Base-by-base conservation (phyloP, 768 basidiomycete genomes). In the Termitomyces sp. region DNA sequence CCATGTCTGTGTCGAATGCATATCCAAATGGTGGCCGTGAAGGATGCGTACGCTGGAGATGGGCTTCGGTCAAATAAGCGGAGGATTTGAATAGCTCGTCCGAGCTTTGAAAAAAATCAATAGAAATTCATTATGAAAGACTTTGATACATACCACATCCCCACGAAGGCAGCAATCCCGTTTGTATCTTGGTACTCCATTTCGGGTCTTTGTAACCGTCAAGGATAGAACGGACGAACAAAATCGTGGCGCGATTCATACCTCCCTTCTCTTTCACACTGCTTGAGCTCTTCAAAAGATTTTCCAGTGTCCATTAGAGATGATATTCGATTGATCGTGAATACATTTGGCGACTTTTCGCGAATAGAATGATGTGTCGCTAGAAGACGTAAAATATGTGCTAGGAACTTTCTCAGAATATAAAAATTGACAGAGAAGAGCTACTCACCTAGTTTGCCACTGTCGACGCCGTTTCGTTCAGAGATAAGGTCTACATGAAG, bases 11-110 rank as follows among this genome's bases (percentile, higher is more conserved):
- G 64, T 66, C 72, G 64, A 91, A 90, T 11, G 89, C 90, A 62
- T 85, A 74, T 65, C 87, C 88, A 65, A 91, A 91, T 0, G 89
- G 87, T 3, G 87, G 77, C 30, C 76, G 75, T 49, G 80, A 81
- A 13, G 81, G 79, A 47, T 80, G 76, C 3, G 71, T 72, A 3
- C 68, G 64, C 2, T 74, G 70, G 32, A 78, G 71, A 64, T 83
- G 83, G 13, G 84, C 79, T 65, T 92, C 90, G 0, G 89, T 86
- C 56, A 92, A 77, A 63, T 87, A 90, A 6, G 86, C 84, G 11
- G 87, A 82, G 1, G 88, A 79, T 70, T 91, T 91, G 73, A 84
- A 82, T 41, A 90, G 79, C 65, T 92, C 90, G 64, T 92, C 89
- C 6, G 86, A 79, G 61, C 89, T 91, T 59, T 43, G 13, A 30